Base-by-base conservation (phyloP, 2,329 filamentous ascomycete species). In the Epichloe bromicola region DNA sequence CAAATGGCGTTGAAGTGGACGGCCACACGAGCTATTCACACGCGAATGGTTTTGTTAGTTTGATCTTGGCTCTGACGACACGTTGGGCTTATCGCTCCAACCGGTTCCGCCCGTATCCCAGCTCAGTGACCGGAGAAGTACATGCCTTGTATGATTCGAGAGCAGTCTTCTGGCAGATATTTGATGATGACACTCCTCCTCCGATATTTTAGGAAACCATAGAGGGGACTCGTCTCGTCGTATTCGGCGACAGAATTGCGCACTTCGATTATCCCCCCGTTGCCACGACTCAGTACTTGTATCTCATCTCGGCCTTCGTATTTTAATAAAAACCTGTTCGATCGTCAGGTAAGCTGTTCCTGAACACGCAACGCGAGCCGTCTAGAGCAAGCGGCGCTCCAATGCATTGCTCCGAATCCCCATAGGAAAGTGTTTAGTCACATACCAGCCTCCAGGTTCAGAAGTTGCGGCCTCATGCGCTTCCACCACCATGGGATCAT, bases 361-460 rank as follows among this genome's bases (percentile, higher is more conserved):
- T 43, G 40, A 45, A 37, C 20, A 11, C 34, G 38, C 33, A 44
- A n/a, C 23, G 10, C 12, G 40, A 20, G 19, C 6, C 15, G 40
- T 42, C 40, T 14, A 6, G 40, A 42, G 40, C 40, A 19, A 42
- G 19, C 19, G 17, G n/a, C n/a, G n/a, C n/a, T n/a, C 5, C 40
- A 19, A 3, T 20, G 19, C 8, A 42, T 23, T 11, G 40, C 19
- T 23, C 10, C 11, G 5, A 5, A 20, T 14, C n/a, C 11, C 40
- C 6, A 12, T 5, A 14, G 17, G 17, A 33, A 17, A 49, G 11
- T 30, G 8, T 30, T 30, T 23, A 37, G 14, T 26, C 56, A 53
- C 86, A 69, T 78, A 97, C 93, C 93, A 98, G 84, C 89, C 90
- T 73, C 89, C 90, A 53, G 88, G 81, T 70, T 97, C 93, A 54